These are phyloP conservation scores for Neurospora pannonica DNA, from an alignment of 495 filamentous ascomycete species.

Conservation along the genomic window DNA sequence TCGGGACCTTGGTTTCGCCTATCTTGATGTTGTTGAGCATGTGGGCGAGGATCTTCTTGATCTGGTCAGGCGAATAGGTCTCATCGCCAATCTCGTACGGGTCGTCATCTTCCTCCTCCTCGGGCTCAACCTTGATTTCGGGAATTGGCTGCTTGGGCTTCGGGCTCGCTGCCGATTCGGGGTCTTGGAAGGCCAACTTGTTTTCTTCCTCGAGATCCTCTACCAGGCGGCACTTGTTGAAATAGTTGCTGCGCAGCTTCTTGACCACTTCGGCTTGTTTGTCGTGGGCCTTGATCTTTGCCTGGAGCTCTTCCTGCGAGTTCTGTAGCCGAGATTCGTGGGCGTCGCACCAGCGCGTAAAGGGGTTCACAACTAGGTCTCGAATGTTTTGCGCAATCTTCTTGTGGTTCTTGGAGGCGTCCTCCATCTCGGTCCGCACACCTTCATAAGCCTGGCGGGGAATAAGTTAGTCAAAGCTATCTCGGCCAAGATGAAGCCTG, in stretches of 20 bases:
- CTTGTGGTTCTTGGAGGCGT: slow-evolving; percentile 79
- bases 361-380: slow-evolving; percentile 88
- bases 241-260: slow-evolving; percentile 91
- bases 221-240: slow-evolving; percentile 94
- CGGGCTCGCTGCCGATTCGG: slow-evolving; percentile 37
- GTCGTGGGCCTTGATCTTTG: slow-evolving; percentile 81
- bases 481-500: neutral
- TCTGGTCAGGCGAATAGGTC: slow-evolving; percentile 67
- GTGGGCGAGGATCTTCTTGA: slow-evolving; percentile 81
- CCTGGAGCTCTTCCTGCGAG: slow-evolving; percentile 87
- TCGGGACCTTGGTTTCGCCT: slow-evolving; percentile 86
- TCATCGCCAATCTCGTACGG: slow-evolving; percentile 86
- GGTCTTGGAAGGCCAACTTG: slow-evolving; percentile 91
- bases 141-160: slow-evolving; percentile 40
- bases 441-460: slow-evolving; percentile 78
- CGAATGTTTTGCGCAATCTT: slow-evolving; percentile 95
- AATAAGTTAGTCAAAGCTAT: slow-evolving; percentile 10
- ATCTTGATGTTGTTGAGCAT: slow-evolving; percentile 81
- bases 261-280: slow-evolving; percentile 82
- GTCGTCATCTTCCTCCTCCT: slow-evolving; percentile 53
- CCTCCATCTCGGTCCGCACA: slow-evolving; percentile 87
- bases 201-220: slow-evolving; percentile 98
- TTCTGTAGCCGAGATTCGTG: slow-evolving; percentile 84
- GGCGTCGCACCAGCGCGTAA: slow-evolving; percentile 88
- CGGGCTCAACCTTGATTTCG: slow-evolving; percentile 50